Conservation (phyloP, 345 rosid species). For the Mangifera indica region DNA sequence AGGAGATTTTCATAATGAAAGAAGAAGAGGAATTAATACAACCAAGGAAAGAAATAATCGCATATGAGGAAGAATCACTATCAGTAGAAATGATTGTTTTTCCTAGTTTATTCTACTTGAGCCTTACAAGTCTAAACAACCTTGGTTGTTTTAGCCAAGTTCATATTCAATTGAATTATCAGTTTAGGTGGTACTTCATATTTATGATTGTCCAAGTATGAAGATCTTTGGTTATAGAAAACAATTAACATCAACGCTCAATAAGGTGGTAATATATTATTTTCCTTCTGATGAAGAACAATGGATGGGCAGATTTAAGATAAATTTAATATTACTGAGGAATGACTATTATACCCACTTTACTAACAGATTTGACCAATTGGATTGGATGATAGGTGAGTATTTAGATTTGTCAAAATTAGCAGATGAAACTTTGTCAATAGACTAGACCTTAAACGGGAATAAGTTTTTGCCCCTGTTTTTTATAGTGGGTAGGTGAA, state of each 20-base stretch:
- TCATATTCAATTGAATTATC: neutral
- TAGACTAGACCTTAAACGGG: too few relatives aligned
- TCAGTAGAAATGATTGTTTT: neutral
- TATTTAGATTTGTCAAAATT: too few relatives aligned
- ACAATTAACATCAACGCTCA: neutral
- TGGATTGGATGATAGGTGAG: too few relatives aligned
- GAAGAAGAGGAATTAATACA: too few relatives aligned
- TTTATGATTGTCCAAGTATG: neutral
- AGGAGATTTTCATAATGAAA: neutral
- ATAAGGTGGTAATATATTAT: too few relatives aligned
- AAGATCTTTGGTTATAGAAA: neutral
- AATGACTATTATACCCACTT: too few relatives aligned
- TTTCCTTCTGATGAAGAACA: too few relatives aligned
- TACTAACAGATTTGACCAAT: too few relatives aligned
- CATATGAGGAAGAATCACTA: neutral
- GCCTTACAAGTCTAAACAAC: neutral
- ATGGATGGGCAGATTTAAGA: too few relatives aligned
- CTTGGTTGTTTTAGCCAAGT: neutral
- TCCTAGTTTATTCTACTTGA: neutral
- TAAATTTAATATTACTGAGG: too few relatives aligned
- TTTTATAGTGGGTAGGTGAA: neutral
- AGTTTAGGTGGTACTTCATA: neutral
- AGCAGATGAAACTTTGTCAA: too few relatives aligned
- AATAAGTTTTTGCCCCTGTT: too few relatives aligned
- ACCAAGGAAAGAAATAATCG: neutral